phyloP scores from a whole-genome alignment of 164 flowering plant species.

The Cinnamomum micranthum region DNA sequence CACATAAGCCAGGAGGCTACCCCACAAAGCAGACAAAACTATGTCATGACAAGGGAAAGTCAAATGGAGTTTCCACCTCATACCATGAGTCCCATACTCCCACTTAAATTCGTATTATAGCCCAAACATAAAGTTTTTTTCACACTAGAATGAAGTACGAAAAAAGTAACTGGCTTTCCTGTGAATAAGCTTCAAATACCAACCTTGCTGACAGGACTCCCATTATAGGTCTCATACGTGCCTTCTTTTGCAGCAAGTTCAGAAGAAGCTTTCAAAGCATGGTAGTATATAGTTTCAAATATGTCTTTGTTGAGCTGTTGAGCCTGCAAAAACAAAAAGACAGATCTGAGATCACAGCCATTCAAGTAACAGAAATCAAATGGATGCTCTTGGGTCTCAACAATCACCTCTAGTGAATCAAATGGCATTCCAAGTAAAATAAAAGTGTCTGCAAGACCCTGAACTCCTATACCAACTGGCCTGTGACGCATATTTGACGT shows the following conservation, averaged over 20 bases:
- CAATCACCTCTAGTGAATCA: conserved; percentile 84
- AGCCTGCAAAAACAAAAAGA: conserved; percentile 42
- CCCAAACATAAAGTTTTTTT: too few relatives aligned
- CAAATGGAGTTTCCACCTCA: too few relatives aligned
- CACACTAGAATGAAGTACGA: neutral
- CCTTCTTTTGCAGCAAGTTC: conserved; percentile 78
- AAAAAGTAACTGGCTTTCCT: neutral
- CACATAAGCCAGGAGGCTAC: too few relatives aligned
- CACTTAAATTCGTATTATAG: too few relatives aligned
- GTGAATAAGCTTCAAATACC: neutral
- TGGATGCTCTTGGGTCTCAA: neutral
- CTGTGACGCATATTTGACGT: conserved; percentile 81
- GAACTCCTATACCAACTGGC: conserved; percentile 97
- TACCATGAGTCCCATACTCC: too few relatives aligned
- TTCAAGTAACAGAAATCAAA: neutral
- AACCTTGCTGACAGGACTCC: conserved; percentile 95
- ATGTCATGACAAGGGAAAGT: too few relatives aligned
- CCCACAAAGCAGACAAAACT: too few relatives aligned
- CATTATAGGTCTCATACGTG: conserved; percentile 77
- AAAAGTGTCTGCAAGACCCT: conserved; percentile 95
- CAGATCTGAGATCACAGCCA: neutral
- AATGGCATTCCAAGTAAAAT: conserved; percentile 97
- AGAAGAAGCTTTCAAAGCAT: conserved; percentile 78
- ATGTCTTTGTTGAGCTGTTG: conserved; percentile 90
- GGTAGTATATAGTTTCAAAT: conserved; percentile 90